phyloP scores from a whole-genome alignment of 2,329 filamentous ascomycete genomes.

The Didymella pomorum region DNA sequence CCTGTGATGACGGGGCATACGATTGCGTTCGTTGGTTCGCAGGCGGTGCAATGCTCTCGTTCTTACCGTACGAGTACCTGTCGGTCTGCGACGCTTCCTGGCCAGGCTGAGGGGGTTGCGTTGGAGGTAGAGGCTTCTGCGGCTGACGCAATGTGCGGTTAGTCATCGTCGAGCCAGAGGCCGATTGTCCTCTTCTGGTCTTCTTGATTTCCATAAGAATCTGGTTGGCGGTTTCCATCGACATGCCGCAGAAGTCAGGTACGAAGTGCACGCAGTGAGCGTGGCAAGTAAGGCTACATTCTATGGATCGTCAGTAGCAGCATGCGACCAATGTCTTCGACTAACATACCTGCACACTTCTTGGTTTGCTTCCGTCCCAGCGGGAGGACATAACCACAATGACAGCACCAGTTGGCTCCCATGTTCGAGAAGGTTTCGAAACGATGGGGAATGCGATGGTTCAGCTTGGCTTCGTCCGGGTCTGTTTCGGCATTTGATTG shows the following conservation, averaged over 20 bases:
- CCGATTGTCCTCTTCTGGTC: conserved; percentile 73
- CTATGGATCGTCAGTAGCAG: conserved; percentile 55
- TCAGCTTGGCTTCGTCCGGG: conserved; percentile 99
- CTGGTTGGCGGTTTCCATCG: conserved; percentile 94
- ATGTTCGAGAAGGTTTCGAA: conserved; percentile 98
- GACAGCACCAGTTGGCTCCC: conserved; percentile 98
- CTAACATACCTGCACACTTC: conserved; percentile 78
- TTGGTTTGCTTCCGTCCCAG: conserved; percentile 95
- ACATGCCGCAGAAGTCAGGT: conserved; percentile 99
- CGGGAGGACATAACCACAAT: conserved; percentile 94
- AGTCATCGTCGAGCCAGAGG: conserved; percentile 61
- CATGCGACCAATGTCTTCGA: not conserved
- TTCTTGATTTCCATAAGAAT: conserved; percentile 87
- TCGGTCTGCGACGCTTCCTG: conserved; percentile 48
- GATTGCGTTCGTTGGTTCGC: conserved; percentile 51
- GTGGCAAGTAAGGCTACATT: conserved; percentile 92
- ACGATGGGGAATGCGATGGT: conserved; percentile 96
- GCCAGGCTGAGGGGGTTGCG: conserved; percentile 44
- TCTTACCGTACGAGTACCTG: conserved; percentile 20
- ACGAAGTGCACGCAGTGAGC: conserved; percentile 92
- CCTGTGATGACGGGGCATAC: conserved; percentile 52
- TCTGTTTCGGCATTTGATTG: conserved; percentile 99
- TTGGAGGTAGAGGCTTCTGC: conserved; percentile 54
- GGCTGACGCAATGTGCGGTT: conserved; percentile 30
- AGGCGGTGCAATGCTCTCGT: conserved; percentile 43